Conservation (phyloP, 352 stramenopile genomes). For the Globisporangium yorkense region DNA sequence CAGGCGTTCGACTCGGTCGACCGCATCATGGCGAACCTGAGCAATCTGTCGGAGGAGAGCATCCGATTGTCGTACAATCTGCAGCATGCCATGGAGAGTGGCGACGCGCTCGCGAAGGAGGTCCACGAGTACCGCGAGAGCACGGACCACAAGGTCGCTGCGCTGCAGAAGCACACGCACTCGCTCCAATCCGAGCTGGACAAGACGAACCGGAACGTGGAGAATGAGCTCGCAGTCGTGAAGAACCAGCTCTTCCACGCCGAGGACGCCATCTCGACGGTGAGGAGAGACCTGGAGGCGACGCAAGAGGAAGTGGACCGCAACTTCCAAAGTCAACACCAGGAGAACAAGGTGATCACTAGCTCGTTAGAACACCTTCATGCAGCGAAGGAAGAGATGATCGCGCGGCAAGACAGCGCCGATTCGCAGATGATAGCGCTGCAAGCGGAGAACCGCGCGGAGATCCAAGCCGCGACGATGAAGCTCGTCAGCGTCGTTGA, state of each 20-base stretch:
- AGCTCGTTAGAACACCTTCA: constrained; percentile 33
- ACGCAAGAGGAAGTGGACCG: constrained; percentile 50
- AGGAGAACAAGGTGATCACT: constrained; percentile 48
- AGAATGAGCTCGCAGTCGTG: constrained; percentile 54
- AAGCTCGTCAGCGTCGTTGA: constrained; percentile 68
- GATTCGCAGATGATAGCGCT: constrained; percentile 62
- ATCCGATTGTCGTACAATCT: constrained; percentile 66
- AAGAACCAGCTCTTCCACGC: constrained; percentile 79
- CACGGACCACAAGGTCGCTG: constrained; percentile 29
- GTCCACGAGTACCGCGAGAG: constrained; percentile 37
- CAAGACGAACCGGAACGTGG: constrained; percentile 38
- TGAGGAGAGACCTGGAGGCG: constrained; percentile 54
- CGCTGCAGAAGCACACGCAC: constrained; percentile 34
- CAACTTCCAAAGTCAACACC: constrained; percentile 46
- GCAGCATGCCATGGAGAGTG: constrained; percentile 44
- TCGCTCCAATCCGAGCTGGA: constrained; percentile 41
- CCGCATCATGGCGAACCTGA: constrained; percentile 55
- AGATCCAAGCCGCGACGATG: constrained; percentile 59
- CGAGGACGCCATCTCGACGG: constrained; percentile 53
- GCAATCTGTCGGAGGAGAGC: constrained; percentile 63
- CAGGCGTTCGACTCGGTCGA: constrained; percentile 67
- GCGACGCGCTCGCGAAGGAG: constrained; percentile 37
- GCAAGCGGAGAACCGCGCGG: constrained; percentile 63
- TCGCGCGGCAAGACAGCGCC: constrained; percentile 41
- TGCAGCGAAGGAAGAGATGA: constrained; percentile 43